Percentiles rank a stretch among this genome's conserved stretches.
Evolutionary conservation across 2,329 filamentous ascomycete species (phyloP).

Genomic region (Malbranchea zuffiana): DNA sequence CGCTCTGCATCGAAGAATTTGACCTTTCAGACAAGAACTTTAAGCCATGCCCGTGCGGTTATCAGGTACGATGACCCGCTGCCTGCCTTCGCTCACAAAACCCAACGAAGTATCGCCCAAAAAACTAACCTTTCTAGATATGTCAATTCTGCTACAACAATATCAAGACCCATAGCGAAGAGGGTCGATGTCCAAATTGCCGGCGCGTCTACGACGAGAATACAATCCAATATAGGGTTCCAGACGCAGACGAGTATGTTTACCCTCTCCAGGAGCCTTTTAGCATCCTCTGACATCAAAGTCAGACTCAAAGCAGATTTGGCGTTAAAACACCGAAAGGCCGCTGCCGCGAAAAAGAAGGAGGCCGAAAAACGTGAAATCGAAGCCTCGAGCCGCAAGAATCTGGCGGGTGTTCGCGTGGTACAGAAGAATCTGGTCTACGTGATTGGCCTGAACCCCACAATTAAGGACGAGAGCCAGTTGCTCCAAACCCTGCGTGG

Average conservation of each 20-base stretch:
- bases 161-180: constrained; percentile 88
- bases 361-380: constrained; percentile 94
- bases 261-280: constrained; percentile 8
- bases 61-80: constrained; percentile 57
- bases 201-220: constrained; percentile 91
- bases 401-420: constrained; percentile 85
- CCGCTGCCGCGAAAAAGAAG: constrained; percentile 78
- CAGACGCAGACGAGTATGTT: constrained; percentile 85
- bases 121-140: constrained; percentile 48
- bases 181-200: constrained; percentile 94
- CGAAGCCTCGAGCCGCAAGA: constrained; percentile 90
- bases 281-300: constrained; percentile 5
- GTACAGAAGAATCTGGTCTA: constrained; percentile 99
- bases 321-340: constrained; percentile 73
- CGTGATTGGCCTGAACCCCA: constrained; percentile 86
- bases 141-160: constrained; percentile 99
- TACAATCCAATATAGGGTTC: constrained; percentile 92
- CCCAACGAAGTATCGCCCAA: not conserved
- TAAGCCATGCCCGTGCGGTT: constrained; percentile 90
- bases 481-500: constrained; percentile 82
- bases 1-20: constrained; percentile 97
- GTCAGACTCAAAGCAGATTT: constrained; percentile 41
- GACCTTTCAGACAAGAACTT: constrained; percentile 97
- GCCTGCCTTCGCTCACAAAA: constrained; percentile 1
- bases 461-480: constrained; percentile 75